phyloP scores from a whole-genome alignment of 2,329 filamentous ascomycete genomes.

The Trichoderma atrobrunneum region DNA sequence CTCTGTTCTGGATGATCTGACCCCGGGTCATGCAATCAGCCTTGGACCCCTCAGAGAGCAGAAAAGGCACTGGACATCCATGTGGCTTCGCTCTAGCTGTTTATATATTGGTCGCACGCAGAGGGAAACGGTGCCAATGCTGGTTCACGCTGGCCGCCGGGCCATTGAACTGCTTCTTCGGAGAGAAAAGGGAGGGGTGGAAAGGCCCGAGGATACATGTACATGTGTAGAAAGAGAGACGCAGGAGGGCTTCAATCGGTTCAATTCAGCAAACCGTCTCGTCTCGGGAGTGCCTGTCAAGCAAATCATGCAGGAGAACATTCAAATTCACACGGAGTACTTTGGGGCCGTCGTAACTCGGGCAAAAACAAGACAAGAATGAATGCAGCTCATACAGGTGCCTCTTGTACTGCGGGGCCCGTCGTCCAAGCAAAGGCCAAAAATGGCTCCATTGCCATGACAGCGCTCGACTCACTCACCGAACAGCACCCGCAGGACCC shows the following conservation, averaged over 20 bases:
- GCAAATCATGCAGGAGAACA: neutral
- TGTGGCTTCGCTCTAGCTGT: conserved; percentile 12
- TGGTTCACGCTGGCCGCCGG: neutral
- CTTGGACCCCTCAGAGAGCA: conserved; percentile 4
- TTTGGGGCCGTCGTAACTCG: neutral
- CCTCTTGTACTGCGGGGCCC: neutral
- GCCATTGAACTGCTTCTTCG: neutral
- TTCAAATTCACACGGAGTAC: neutral
- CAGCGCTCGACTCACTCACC: conserved; percentile 11
- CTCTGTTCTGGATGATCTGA: conserved; percentile 8
- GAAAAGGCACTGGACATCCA: neutral
- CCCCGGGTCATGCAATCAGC: conserved; percentile 14
- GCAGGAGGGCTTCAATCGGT: neutral
- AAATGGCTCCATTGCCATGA: conserved; percentile 9
- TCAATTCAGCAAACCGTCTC: neutral
- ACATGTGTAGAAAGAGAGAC: neutral
- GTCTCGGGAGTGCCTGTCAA: neutral
- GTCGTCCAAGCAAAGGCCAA: neutral
- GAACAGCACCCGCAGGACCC: neutral
- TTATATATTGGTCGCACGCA: conserved; percentile 14
- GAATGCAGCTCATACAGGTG: neutral
- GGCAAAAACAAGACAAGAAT: neutral
- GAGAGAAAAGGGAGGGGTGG: neutral
- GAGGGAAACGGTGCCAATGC: conserved; percentile 1
- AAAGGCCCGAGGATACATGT: neutral